Base-by-base conservation (phyloP, 306 rosid genomes). In the Dryas drummondii region DNA sequence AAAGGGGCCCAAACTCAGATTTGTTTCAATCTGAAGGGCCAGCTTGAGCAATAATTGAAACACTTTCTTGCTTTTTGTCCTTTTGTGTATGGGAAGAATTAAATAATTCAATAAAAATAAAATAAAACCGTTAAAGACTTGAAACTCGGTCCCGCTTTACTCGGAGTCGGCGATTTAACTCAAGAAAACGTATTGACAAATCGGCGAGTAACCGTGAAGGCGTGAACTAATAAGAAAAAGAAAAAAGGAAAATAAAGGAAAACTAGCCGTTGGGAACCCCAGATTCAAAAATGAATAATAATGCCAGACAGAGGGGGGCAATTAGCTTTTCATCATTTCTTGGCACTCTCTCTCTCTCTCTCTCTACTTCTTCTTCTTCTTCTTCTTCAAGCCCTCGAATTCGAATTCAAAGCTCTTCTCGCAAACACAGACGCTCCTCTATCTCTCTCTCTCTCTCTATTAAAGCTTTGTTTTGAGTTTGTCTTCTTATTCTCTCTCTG, bases 201-300 rank as follows among this genome's bases (percentile, higher is more conserved):
- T 61, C 67, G 15, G 26, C 40, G 66, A 17, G 26, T 47, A 46
- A 54, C 32, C 4, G 70, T 17, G n/a, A n/a, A n/a, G n/a, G n/a
- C n/a, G n/a, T n/a, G 26, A 72, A 49, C 7, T 51, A 71, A 64
- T 51, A 60, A 54, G 45, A 41, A 76, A 64, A 46, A 76, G 17
- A 9, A 46, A 37, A 46, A 73, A 71, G 7, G 59, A 12, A 11
- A 11, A 45, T 17, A 82, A 76, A 64, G 44, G 9, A 71, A 80
- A 91, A 91, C 83, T 94, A 94, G 98, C 98, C 98, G 98, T 94
- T 91, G 84, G 72, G 78, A 73, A 56, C 63, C 44, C 12, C 70
- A 60, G 76, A 75, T 94, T 94, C 92, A 71, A 90, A 91, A 83
- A 74, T 60, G 69, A 78, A 67, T 57, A 71, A 44, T 58, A 56